Conservation (phyloP, 805 yeast species). For the Isabelozyma heimii region DNA sequence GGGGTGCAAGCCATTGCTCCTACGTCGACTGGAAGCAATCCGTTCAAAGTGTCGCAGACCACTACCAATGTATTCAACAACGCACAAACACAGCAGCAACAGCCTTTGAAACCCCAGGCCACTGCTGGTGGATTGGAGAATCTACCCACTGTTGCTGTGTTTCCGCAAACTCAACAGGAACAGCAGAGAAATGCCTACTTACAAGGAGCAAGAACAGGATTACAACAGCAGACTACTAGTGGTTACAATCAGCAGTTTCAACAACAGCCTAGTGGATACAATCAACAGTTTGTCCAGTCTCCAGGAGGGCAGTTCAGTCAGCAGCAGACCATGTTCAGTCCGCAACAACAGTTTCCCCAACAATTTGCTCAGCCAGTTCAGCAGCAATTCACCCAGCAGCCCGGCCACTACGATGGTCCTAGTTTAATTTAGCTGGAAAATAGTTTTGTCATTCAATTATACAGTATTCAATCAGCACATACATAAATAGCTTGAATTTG, state of each 20-base stretch:
- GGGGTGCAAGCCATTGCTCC: conserved; percentile 19
- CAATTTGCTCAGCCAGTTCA: conserved; percentile 1
- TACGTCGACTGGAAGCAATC: conserved; percentile 56
- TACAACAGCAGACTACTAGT: conserved; percentile 22
- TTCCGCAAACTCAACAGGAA: conserved; percentile 59
- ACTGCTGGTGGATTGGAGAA: conserved; percentile 76
- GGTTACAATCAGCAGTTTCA: conserved; percentile 10
- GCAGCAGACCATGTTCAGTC: conserved; percentile 14
- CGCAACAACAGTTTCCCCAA: conserved; percentile 2
- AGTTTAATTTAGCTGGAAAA: conserved; percentile 12
- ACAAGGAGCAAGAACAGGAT: conserved; percentile 33
- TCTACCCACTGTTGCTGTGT: conserved; percentile 64
- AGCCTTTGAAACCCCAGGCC: conserved; percentile 45
- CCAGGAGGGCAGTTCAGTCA: neutral
- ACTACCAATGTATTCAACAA: conserved; percentile 30
- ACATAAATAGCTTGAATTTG: too few relatives aligned
- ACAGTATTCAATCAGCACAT: too few relatives aligned
- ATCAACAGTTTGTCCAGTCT: neutral
- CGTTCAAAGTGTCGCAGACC: conserved; percentile 48
- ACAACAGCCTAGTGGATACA: neutral
- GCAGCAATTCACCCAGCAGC: neutral
- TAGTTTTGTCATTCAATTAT: neutral
- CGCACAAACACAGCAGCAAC: conserved; percentile 14
- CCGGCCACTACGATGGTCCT: conserved; percentile 17
- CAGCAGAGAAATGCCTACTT: conserved; percentile 35